Conservation (phyloP, 352 stramenopile genomes). For the Pythium periplocum region DNA sequence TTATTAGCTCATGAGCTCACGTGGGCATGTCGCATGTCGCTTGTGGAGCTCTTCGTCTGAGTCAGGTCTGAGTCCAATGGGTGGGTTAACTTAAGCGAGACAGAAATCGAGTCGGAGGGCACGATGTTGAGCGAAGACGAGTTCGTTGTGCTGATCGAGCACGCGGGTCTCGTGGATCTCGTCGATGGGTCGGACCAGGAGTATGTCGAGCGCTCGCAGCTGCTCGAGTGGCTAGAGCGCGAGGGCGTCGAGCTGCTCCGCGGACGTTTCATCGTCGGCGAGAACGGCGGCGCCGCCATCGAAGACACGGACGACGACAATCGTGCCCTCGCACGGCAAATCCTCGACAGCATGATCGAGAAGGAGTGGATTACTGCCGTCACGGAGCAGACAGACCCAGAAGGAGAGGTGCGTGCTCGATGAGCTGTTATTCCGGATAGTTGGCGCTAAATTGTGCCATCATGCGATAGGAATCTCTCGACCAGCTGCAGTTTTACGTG, state of each 20-base stretch:
- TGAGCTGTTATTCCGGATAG: too few relatives aligned
- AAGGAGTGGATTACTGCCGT: conserved; percentile 56
- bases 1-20: neutral
- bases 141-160: conserved; percentile 80
- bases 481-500: conserved; percentile 29
- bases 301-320: conserved; percentile 7
- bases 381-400: conserved; percentile 9
- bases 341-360: conserved; percentile 51
- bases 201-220: conserved; percentile 57
- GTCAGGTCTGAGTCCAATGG: too few relatives aligned
- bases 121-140: conserved; percentile 72
- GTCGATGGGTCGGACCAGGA: conserved; percentile 65
- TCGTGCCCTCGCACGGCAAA: conserved; percentile 28
- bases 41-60: too few relatives aligned
- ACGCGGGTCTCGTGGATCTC: conserved; percentile 68
- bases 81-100: too few relatives aligned
- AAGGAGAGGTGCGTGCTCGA: conserved; percentile 6
- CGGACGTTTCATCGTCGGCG: conserved; percentile 21
- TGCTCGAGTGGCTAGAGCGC: conserved; percentile 66
- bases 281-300: conserved; percentile 7
- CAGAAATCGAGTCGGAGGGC: neutral
- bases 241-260: conserved; percentile 65
- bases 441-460: too few relatives aligned
- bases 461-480: too few relatives aligned
- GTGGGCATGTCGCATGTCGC: neutral